phyloP scores from a whole-genome alignment of 2,329 filamentous ascomycete genomes.

The Zasmidium cellare region DNA sequence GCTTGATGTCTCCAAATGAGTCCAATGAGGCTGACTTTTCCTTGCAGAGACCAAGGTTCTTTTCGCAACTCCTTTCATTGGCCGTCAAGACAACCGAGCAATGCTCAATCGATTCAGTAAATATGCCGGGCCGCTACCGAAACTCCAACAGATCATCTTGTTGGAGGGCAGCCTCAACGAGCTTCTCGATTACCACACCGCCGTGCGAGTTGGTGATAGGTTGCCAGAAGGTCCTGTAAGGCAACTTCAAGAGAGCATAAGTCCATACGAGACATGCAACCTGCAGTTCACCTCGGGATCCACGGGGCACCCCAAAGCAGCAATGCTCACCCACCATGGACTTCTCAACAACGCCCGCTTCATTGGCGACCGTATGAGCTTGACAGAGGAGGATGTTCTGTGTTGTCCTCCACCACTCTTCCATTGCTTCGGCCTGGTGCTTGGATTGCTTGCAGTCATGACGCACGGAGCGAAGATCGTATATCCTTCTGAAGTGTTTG shows the following conservation, averaged over 20 bases:
- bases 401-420: conserved; percentile 84
- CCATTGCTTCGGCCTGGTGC: conserved; percentile 81
- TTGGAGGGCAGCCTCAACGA: conserved; percentile 24
- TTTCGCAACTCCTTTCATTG: conserved; percentile 71
- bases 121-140: conserved; percentile 16
- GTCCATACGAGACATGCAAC: conserved; percentile 69
- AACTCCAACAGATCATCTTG: conserved; percentile 28
- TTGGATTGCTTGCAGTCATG: conserved; percentile 70
- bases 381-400: conserved; percentile 66
- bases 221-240: conserved; percentile 54
- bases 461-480: conserved; percentile 77
- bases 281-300: conserved; percentile 76
- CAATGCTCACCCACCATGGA: conserved; percentile 62
- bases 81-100: conserved; percentile 61
- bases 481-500: conserved; percentile 73
- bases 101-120: conserved; percentile 48
- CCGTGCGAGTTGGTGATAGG: conserved; percentile 45
- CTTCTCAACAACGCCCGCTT: conserved; percentile 31
- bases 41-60: conserved; percentile 66
- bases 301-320: conserved; percentile 70
- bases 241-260: conserved; percentile 55
- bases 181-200: conserved; percentile 26
- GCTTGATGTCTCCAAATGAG: background rate
- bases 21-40: background rate
- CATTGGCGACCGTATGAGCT: conserved; percentile 68